Percentiles rank a stretch among this genome's conserved stretches.
Conservation (phyloP, 352 stramenopile species). For the Saprolegnia diclina region DNA sequence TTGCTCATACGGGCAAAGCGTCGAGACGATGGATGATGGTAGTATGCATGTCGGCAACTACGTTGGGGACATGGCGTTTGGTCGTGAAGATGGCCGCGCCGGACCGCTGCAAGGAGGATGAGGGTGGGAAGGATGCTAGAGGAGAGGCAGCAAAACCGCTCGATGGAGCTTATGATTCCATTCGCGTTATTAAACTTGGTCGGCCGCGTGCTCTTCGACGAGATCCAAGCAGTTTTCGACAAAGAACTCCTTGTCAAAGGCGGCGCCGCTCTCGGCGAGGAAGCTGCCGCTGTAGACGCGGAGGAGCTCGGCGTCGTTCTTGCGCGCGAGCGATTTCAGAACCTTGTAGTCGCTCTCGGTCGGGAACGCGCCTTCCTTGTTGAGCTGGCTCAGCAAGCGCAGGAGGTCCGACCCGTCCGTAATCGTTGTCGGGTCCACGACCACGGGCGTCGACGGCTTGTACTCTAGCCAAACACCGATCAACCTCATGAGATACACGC, state of each 20-base stretch:
- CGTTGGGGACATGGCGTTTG: no score
- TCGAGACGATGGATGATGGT: no score
- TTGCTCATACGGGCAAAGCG: no score
- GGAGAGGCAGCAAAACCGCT: no score
- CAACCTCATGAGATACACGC: background rate
- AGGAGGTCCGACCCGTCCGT: slow-evolving; percentile 59
- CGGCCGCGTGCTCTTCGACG: slow-evolving; percentile 41
- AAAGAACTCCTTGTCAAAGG: slow-evolving; percentile 79
- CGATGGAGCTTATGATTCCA: no score
- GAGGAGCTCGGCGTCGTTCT: slow-evolving; percentile 71
- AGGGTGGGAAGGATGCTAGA: no score
- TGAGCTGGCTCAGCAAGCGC: slow-evolving; percentile 61
- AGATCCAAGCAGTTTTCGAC: slow-evolving; percentile 77
- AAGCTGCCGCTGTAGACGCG: slow-evolving; percentile 78
- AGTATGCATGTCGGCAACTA: no score
- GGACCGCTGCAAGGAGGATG: no score
- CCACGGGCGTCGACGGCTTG: background rate
- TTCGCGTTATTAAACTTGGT: background rate
- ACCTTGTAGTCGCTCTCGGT: slow-evolving; percentile 64
- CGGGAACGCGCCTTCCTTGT: slow-evolving; percentile 71
- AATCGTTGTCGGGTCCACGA: background rate
- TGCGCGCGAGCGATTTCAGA: slow-evolving; percentile 80
- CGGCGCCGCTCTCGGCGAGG: slow-evolving; percentile 33
- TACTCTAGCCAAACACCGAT: background rate
- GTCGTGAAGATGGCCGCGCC: no score